Evolutionary conservation across 2,329 filamentous ascomycete species (phyloP).

Genomic region (Penicillium freii): DNA sequence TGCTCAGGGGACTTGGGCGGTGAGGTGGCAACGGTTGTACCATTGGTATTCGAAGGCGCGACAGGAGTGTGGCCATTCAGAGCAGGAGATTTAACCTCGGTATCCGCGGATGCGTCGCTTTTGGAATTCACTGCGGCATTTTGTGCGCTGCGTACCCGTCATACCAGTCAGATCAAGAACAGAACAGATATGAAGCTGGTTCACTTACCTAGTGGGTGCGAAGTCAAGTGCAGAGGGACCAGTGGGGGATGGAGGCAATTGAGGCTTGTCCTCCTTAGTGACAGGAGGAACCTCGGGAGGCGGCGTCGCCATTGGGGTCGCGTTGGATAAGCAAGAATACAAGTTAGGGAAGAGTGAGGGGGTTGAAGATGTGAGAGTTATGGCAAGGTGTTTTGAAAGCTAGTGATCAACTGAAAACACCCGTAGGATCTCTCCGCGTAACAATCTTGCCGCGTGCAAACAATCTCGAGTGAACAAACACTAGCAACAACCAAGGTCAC

Average conservation of each 20-base stretch:
- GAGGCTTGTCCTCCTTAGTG: slow-evolving; percentile 43
- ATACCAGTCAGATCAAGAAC: slow-evolving; percentile 11
- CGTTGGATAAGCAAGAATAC: slow-evolving; percentile 20
- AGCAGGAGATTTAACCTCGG: slow-evolving; percentile 14
- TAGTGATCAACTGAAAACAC: slow-evolving; percentile 32
- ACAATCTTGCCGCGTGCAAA: slow-evolving; percentile 17
- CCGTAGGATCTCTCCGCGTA: slow-evolving; percentile 5
- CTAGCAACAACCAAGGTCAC: neutral
- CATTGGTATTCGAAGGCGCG: slow-evolving; percentile 30
- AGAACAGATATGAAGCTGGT: neutral
- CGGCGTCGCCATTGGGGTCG: slow-evolving; percentile 43
- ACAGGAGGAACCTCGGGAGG: slow-evolving; percentile 41
- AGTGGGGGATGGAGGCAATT: slow-evolving; percentile 38
- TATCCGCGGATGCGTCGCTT: slow-evolving; percentile 18
- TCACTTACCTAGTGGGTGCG: slow-evolving; percentile 32
- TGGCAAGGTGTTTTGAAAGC: slow-evolving; percentile 21
- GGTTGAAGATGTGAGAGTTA: slow-evolving; percentile 19
- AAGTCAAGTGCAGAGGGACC: slow-evolving; percentile 31
- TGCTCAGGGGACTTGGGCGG: slow-evolving; percentile 31
- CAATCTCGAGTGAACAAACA: slow-evolving; percentile 28
- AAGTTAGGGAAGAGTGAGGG: slow-evolving; percentile 15
- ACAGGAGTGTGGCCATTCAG: slow-evolving; percentile 33
- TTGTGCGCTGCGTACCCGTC: slow-evolving; percentile 23
- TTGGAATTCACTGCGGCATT: slow-evolving; percentile 21
- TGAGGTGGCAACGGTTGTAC: slow-evolving; percentile 26